These are phyloP conservation scores for Calocybe cyanea DNA, from an alignment of 768 basidiomycete species.

Conservation along the genomic window DNA sequence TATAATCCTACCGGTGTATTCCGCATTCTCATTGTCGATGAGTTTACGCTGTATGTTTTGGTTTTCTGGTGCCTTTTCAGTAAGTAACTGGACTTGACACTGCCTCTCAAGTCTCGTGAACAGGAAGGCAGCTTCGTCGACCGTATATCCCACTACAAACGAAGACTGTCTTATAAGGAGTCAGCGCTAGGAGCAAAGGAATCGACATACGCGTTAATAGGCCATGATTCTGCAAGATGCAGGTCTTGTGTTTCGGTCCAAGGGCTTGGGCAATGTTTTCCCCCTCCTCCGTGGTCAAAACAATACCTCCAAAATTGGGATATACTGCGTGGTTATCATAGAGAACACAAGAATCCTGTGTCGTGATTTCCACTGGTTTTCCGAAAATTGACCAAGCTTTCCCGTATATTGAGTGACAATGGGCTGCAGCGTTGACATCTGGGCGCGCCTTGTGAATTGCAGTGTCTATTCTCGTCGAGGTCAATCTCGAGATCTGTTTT, in stretches of 20 bases:
- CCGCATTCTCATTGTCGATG: constrained; percentile 22
- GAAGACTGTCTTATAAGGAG: not conserved
- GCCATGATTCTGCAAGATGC: constrained; percentile 42
- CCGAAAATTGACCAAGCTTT: constrained; percentile 48
- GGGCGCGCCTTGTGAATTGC: too few species aligned
- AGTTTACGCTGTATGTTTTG: constrained; percentile 18
- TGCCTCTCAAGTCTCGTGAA: constrained; percentile 40
- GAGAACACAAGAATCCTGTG: constrained; percentile 43
- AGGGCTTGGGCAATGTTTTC: constrained; percentile 39
- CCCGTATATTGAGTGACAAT: constrained; percentile 45
- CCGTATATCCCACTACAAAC: constrained; percentile 31
- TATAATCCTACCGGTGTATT: constrained; percentile 19
- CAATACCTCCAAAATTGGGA: constrained; percentile 44
- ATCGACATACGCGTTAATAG: constrained; percentile 23
- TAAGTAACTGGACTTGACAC: constrained; percentile 45
- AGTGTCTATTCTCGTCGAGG: too few species aligned
- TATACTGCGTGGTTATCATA: constrained; percentile 42
- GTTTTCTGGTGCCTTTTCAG: constrained; percentile 34
- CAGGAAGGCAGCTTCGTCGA: constrained; percentile 40
- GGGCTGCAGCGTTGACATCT: constrained; percentile 43
- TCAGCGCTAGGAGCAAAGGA: not conserved
- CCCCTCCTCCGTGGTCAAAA: constrained; percentile 42
- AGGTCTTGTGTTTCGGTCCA: constrained; percentile 36
- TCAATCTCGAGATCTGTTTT: too few species aligned
- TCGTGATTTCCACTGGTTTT: constrained; percentile 36